phyloP scores from a whole-genome alignment of 1,284 basidiomycete genomes.

The Rugosomyces carneus region DNA sequence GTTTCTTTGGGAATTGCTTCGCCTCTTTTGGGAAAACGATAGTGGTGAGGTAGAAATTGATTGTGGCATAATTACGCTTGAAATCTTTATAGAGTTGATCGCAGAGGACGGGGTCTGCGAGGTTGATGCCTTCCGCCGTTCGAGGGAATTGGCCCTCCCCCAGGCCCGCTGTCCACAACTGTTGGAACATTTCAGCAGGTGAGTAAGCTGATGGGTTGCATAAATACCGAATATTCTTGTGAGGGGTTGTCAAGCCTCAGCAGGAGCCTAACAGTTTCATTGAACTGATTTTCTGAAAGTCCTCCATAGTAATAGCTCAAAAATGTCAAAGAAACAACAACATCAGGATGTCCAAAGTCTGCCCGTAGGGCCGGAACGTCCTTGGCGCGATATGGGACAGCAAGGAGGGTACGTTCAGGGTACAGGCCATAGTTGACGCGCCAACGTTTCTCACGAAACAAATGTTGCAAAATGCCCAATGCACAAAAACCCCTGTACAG shows the following conservation, averaged over 20 bases:
- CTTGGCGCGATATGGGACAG: constrained; percentile 50
- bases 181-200: not conserved
- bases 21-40: constrained; percentile 45
- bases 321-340: constrained; percentile 42
- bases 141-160: constrained; percentile 29
- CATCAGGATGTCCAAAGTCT: constrained; percentile 53
- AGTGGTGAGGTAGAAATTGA: constrained; percentile 47
- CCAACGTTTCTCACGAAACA: constrained; percentile 39
- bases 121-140: constrained; percentile 34
- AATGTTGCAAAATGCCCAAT: constrained; percentile 35
- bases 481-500: constrained; percentile 40
- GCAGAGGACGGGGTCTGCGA: constrained; percentile 33
- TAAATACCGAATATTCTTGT: constrained; percentile 17
- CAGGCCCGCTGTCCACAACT: not conserved
- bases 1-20: constrained; percentile 41
- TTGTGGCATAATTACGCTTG: constrained; percentile 29
- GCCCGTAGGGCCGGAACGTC: constrained; percentile 42
- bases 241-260: constrained; percentile 39
- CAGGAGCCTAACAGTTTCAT: constrained; percentile 34
- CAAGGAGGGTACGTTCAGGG: constrained; percentile 36
- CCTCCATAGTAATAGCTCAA: constrained; percentile 49
- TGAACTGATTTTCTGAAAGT: constrained; percentile 34
- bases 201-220: not conserved
- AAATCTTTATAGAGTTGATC: constrained; percentile 31
- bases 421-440: constrained; percentile 49